Conservation (phyloP, 768 basidiomycete genomes). For the Trametes meyenii region DNA sequence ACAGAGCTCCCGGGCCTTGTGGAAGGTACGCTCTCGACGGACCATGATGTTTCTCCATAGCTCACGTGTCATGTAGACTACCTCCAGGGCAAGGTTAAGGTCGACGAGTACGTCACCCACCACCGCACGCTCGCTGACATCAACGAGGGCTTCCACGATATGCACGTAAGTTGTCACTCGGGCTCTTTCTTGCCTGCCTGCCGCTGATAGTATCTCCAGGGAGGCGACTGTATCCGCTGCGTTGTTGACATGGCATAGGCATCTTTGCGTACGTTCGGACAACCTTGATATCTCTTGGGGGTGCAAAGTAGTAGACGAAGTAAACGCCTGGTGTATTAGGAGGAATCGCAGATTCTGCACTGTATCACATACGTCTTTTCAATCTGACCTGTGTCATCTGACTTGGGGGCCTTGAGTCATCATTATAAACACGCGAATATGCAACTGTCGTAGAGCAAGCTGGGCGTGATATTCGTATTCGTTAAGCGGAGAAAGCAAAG, state of each 20-base stretch:
- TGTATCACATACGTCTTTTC: slow-evolving; percentile 13
- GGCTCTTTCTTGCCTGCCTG: not conserved
- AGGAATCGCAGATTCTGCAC: slow-evolving; percentile 5
- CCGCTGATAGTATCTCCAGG: slow-evolving; percentile 41
- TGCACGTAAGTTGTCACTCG: slow-evolving; percentile 91
- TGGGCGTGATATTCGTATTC: slow-evolving; percentile 5
- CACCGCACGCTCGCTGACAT: slow-evolving; percentile 71
- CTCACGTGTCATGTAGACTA: slow-evolving; percentile 60
- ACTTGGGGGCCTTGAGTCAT: not conserved
- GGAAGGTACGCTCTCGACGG: slow-evolving; percentile 58
- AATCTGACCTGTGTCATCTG: not conserved
- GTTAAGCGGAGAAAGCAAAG: not conserved
- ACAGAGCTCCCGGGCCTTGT: slow-evolving; percentile 95
- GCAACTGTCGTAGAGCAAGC: not conserved
- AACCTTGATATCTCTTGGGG: not conserved
- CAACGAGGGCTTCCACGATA: slow-evolving; percentile 89
- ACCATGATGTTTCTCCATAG: not conserved
- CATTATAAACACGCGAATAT: no score
- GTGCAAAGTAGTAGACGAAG: slow-evolving; percentile 1
- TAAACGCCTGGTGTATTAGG: slow-evolving; percentile 13
- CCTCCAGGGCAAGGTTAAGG: slow-evolving; percentile 76
- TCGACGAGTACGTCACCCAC: slow-evolving; percentile 98
- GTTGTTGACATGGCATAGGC: slow-evolving; percentile 79
- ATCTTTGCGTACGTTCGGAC: not conserved
- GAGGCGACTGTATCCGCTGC: slow-evolving; percentile 90